A percentile compares a stretch with the other conserved stretches of the same genome.
phyloP scores from a whole-genome alignment of 768 basidiomycete species.

The Leccinum longicurvipes region DNA sequence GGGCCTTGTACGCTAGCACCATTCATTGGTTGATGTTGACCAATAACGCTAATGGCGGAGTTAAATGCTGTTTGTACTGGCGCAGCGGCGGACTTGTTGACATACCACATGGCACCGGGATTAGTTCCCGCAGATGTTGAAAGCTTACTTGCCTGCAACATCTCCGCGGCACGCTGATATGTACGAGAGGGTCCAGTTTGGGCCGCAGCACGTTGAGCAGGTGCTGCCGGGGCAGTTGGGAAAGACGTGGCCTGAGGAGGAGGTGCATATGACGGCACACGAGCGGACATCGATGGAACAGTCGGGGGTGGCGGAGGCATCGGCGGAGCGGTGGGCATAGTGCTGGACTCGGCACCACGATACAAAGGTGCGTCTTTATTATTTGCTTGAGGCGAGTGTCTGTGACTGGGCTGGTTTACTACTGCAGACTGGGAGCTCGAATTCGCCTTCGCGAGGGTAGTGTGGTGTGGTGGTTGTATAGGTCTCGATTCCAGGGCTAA shows the following conservation, averaged over 20 bases:
- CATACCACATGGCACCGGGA: neutral
- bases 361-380: constrained; percentile 16
- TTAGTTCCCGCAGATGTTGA: constrained; percentile 3
- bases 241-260: constrained; percentile 16
- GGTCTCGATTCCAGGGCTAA: constrained; percentile 8
- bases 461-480: constrained; percentile 7
- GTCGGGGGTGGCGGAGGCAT: constrained; percentile 21
- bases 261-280: constrained; percentile 22
- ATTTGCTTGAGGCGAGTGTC: constrained; percentile 21
- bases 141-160: constrained; percentile 18
- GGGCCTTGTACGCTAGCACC: constrained; percentile 2
- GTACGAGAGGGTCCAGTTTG: constrained; percentile 19
- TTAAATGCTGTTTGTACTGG: constrained; percentile 5
- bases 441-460: neutral
- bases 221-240: constrained; percentile 3
- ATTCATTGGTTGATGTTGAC: constrained; percentile 13
- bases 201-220: constrained; percentile 20
- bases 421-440: constrained; percentile 2
- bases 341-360: constrained; percentile 9
- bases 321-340: constrained; percentile 6
- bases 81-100: constrained; percentile 6
- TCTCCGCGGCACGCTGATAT: constrained; percentile 24
- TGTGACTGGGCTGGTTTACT: constrained; percentile 10
- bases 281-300: constrained; percentile 7
- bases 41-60: neutral